Conservation (phyloP, 768 basidiomycete genomes). For the Hericium coralloides region DNA sequence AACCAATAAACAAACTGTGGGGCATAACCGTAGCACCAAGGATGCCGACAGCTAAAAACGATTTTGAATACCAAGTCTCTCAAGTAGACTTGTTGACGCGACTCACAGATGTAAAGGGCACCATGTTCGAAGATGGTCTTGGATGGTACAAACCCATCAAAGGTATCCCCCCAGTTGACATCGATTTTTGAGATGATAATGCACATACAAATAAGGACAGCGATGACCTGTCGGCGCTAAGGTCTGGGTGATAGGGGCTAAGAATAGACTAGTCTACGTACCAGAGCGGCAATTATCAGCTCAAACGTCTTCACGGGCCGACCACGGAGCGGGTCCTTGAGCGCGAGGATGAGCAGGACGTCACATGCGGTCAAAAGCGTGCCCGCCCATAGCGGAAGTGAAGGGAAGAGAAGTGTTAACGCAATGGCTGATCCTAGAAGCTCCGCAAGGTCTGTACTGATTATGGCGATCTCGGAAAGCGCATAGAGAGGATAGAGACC, state of each 20-base stretch:
- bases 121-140: slow-evolving; percentile 7
- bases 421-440: slow-evolving; percentile 55
- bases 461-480: slow-evolving; percentile 43
- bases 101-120: slow-evolving; percentile 11
- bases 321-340: slow-evolving; percentile 55
- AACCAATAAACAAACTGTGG: slow-evolving; percentile 37
- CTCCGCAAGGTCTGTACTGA: slow-evolving; percentile 52
- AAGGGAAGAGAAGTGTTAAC: slow-evolving; percentile 41
- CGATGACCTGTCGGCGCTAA: slow-evolving; percentile 5
- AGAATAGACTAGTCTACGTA: background rate
- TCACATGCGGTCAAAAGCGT: slow-evolving; percentile 41
- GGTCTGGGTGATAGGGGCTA: background rate
- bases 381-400: slow-evolving; percentile 38
- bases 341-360: slow-evolving; percentile 49
- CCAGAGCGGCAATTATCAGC: slow-evolving; percentile 34
- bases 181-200: slow-evolving; percentile 13
- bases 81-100: background rate
- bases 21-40: slow-evolving; percentile 39
- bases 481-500: slow-evolving; percentile 39
- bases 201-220: slow-evolving; percentile 14
- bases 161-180: slow-evolving; percentile 8
- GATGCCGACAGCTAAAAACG: slow-evolving; percentile 16
- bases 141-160: slow-evolving; percentile 12
- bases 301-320: slow-evolving; percentile 63
- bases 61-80: background rate